Conservation (phyloP, 441 rosid species). For the Aleurites moluccanus region DNA sequence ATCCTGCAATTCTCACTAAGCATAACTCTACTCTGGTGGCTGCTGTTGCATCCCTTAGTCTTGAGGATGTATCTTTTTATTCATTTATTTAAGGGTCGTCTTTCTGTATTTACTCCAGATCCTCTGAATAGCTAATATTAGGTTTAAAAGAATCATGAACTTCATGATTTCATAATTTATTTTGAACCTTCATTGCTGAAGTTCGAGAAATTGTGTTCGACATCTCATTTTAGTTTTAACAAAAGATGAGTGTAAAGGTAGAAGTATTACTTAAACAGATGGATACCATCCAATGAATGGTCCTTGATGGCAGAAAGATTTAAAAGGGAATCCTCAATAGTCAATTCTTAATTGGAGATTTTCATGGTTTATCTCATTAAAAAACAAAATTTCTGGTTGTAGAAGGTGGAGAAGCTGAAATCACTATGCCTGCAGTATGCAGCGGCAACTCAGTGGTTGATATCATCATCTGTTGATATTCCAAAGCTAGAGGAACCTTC, state of each 20-base stretch:
- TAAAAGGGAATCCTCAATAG: neutral
- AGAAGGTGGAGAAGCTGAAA: slow-evolving; percentile 93
- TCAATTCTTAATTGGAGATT: neutral
- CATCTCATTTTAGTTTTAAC: neutral
- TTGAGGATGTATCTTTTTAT: neutral
- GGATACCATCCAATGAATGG: neutral
- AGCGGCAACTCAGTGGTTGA: slow-evolving; percentile 92
- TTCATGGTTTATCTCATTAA: neutral
- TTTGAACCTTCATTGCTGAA: neutral
- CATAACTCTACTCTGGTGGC: neutral
- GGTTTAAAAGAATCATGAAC: neutral
- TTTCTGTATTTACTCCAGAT: neutral
- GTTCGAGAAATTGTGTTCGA: neutral
- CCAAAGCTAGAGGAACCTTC: slow-evolving; percentile 42
- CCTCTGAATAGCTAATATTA: neutral
- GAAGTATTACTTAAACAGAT: neutral
- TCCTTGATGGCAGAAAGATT: neutral
- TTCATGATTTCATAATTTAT: neutral
- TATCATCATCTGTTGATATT: slow-evolving; percentile 76
- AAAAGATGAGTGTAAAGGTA: neutral
- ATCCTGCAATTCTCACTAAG: neutral
- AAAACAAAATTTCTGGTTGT: slow-evolving; percentile 24
- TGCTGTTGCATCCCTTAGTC: neutral
- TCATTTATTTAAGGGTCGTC: neutral
- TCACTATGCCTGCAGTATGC: slow-evolving; percentile 85